Conservation (phyloP, 768 basidiomycete genomes). For the Filobasidium floriforme region DNA sequence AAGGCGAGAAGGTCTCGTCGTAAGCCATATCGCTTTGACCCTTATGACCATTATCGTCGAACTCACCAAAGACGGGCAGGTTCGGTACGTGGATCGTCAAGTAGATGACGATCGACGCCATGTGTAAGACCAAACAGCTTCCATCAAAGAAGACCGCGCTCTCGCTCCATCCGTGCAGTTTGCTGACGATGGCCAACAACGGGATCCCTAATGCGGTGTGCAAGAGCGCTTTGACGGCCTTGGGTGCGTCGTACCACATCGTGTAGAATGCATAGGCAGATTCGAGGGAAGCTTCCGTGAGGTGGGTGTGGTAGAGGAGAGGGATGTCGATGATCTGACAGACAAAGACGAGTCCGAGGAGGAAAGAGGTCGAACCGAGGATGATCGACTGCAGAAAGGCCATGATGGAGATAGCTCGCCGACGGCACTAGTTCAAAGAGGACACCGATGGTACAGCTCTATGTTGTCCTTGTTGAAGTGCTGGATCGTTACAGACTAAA, state of each 20-base stretch:
- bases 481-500: too few species aligned
- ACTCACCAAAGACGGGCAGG: slow-evolving; percentile 61
- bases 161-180: slow-evolving; percentile 80
- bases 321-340: slow-evolving; percentile 63
- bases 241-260: slow-evolving; percentile 86
- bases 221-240: slow-evolving; percentile 86
- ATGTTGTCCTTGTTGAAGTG: too few species aligned
- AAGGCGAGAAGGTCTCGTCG: neutral
- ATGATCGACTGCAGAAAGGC: slow-evolving; percentile 85
- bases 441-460: too few species aligned
- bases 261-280: slow-evolving; percentile 85
- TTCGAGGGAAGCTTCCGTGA: slow-evolving; percentile 58
- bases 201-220: slow-evolving; percentile 78
- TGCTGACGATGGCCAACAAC: slow-evolving; percentile 63
- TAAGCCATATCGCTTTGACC: neutral
- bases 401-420: slow-evolving; percentile 50
- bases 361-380: slow-evolving; percentile 77
- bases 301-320: slow-evolving; percentile 59
- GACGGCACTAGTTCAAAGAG: too few species aligned
- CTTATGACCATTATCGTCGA: too few species aligned
- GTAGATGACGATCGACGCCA: slow-evolving; percentile 73
- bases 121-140: slow-evolving; percentile 60
- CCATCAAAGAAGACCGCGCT: slow-evolving; percentile 95
- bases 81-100: slow-evolving; percentile 70
- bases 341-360: slow-evolving; percentile 59